Conservation (phyloP, 2,329 filamentous ascomycete genomes). For the Exophiala sideris region DNA sequence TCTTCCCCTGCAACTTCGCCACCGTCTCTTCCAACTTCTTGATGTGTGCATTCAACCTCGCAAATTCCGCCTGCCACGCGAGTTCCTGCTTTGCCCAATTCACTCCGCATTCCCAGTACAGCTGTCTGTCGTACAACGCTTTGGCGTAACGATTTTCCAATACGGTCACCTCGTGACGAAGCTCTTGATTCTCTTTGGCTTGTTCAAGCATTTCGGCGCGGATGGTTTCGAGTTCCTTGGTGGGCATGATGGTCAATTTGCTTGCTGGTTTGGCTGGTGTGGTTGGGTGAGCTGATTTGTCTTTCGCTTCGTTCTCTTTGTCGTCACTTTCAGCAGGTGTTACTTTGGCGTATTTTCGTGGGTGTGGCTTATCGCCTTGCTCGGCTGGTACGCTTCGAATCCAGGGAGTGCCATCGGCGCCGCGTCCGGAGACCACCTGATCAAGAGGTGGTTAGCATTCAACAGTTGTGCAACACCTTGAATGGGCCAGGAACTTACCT, state of each 20-base stretch:
- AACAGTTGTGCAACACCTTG: too few relatives aligned
- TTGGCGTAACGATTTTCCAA: not conserved
- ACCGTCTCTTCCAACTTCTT: too few relatives aligned
- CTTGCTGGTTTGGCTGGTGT: not conserved
- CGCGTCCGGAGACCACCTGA: too few relatives aligned
- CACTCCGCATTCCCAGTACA: not conserved
- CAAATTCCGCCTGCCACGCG: not conserved
- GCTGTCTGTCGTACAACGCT: not conserved
- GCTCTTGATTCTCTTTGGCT: not conserved
- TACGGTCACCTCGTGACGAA: not conserved
- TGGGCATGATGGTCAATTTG: not conserved
- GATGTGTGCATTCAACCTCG: not conserved
- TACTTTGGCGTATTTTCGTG: too few relatives aligned
- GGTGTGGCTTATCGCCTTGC: too few relatives aligned
- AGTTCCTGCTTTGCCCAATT: not conserved
- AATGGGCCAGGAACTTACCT: too few relatives aligned
- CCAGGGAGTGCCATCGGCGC: too few relatives aligned
- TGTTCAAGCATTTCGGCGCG: not conserved
- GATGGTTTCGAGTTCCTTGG: not conserved
- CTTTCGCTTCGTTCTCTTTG: not conserved
- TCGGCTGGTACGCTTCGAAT: too few relatives aligned
- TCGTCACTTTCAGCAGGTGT: not conserved
- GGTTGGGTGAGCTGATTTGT: too few relatives aligned
- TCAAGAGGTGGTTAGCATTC: too few relatives aligned
- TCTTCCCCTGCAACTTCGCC: too few relatives aligned